Evolutionary conservation across 192 early-diverging fungal genomes (phyloP), one percentile per base, ranked within the genome.

Genomic region (Gryganskiella cystojenkinii): DNA sequence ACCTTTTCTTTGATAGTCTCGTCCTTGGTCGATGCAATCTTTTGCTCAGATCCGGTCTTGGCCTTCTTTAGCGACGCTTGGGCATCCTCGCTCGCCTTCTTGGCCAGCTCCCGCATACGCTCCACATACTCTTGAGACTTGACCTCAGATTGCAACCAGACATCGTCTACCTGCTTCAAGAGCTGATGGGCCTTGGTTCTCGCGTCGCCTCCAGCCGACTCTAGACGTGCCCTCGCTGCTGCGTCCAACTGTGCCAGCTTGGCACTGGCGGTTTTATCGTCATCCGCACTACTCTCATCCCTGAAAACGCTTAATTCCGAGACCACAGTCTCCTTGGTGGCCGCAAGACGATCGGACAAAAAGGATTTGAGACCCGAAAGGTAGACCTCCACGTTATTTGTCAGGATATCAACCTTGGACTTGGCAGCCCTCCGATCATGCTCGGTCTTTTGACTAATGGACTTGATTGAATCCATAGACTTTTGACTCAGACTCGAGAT

Each of bases 361-460:
- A 78, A 78, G 37, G 57, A 44, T 2, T 49, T 56, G 13, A 69
- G 35, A 3, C 74, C 74, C 1, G 61, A 30, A 27, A 78, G 47
- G 55, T 69, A 69, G 6, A 78, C 65, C 20, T 78, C 74, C 20
- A 69, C 56, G 37, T 69, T 78, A 20, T 78, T 78, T 22, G 65
- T 3, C 22, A 78, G 47, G 4, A 54, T 40, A 47, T 78, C 15
- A 1, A 53, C 61, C 56, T 78, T 78, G 40, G 61, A 58, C 40
- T 64, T 68, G 30, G 66, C 67, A 3, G 53, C 42, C 1, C 17
- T 28, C n/a, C 58, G 65, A 8, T 64, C 65, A 11, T 57, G 30
- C 54, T 63, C 67, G 27, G 66, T 37, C 45, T 43, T 54, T 11
- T 50, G 54, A 3, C 51, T 56, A 37, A 78, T 78, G 24, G 37